Base-by-base conservation (phyloP, 1,284 basidiomycete species). In the Malassezia psittaci region DNA sequence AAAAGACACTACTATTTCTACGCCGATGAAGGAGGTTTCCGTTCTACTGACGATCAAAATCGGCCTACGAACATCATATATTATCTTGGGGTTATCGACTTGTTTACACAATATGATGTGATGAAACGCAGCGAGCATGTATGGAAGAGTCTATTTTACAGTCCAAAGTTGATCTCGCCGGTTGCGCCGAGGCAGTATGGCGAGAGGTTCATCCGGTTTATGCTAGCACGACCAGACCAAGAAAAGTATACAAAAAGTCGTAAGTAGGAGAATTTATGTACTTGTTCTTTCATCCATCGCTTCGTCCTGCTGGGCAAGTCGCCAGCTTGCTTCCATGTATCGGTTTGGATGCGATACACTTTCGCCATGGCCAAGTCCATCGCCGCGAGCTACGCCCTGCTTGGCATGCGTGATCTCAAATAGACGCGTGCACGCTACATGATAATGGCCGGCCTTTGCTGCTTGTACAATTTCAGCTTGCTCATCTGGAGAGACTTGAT, bases 391-490 rank as follows among this genome's bases (percentile, higher is more conserved):
- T 54, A 94, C 82, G 7, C 85, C 85, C 59, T 78, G 78, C 41
- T 77, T 66, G 38, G 59, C 58, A 75, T 98, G 93, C 18, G 90
- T 94, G 44, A 96, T 81, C 78, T 98, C 94, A 76, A 91, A 98
- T 35, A 98, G 87, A 15, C 91, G 81, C 16, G 94, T 98, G 77
- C 94, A 99, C 4, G 91, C 94, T 45, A 98, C 85, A 74, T 99
- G 93, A 75, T 85, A 96, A 74, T 94, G 90, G 2, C 81, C 79
- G 13, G 79, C 79, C 75, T 90, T 90, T 55, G 94, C 88, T 11
- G 81, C 82, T 45, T 81, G 79, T 78, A 90, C 81, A 62, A 98
- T 85, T 72, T 98, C 94, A n/a, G 83, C 82, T 63, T 91, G 78
- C 68, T 96, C 88, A 77, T 24, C 85, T 82, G 60, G 82, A 12